Percentiles rank a stretch among this genome's conserved stretches.
Evolutionary conservation across 805 yeast species (phyloP).

Genomic region (Candida anglica): DNA sequence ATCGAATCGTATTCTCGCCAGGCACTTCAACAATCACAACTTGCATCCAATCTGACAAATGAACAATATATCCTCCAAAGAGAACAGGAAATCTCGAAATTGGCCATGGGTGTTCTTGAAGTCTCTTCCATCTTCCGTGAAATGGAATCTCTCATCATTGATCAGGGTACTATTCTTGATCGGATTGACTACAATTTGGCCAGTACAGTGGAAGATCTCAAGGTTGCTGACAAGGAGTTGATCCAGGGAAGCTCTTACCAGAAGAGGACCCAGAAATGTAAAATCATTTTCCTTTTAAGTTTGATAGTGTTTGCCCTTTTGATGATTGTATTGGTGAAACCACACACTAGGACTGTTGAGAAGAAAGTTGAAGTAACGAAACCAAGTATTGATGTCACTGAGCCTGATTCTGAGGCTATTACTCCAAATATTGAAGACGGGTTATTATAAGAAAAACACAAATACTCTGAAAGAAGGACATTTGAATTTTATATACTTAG

Average conservation of each 20-base stretch:
- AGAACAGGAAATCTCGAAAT: conserved; percentile 82
- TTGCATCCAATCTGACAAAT: conserved; percentile 18
- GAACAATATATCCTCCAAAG: conserved; percentile 53
- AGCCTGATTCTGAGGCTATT: neutral
- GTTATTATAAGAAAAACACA: no score
- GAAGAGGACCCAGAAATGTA: conserved; percentile 86
- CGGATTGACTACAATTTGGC: conserved; percentile 89
- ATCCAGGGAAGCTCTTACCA: conserved; percentile 76
- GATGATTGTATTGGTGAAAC: conserved; percentile 67
- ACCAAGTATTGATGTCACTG: neutral
- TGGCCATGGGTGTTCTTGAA: conserved; percentile 93
- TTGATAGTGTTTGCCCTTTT: conserved; percentile 70
- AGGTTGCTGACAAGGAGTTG: conserved; percentile 74
- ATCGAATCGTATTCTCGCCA: conserved; percentile 38
- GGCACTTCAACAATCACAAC: conserved; percentile 22
- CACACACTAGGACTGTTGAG: conserved; percentile 31
- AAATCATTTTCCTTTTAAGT: conserved; percentile 69
- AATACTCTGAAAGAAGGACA: no score
- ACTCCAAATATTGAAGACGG: no score
- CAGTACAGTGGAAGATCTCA: conserved; percentile 71
- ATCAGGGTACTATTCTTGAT: conserved; percentile 92
- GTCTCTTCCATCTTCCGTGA: conserved; percentile 91
- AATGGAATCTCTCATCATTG: conserved; percentile 85
- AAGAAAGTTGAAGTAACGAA: conserved; percentile 7
- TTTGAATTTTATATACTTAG: no score